Percentiles rank a stretch among this genome's conserved stretches.
phyloP scores from a whole-genome alignment of 371 early-diverging fungal genomes.

The Mortierella sp. region DNA sequence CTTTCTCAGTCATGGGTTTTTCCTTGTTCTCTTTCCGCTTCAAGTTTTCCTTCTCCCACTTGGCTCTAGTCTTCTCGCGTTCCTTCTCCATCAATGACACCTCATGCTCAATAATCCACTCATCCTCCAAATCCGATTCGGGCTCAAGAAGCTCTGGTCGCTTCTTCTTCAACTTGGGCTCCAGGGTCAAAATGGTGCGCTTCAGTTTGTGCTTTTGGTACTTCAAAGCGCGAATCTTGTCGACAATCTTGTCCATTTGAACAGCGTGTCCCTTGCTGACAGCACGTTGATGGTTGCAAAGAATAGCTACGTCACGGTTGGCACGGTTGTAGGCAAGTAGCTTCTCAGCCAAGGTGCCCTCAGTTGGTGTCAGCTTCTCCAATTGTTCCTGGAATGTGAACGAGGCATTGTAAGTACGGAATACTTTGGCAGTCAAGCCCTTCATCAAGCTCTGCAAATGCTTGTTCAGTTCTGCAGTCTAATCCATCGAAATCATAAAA shows the following conservation, averaged over 20 bases:
- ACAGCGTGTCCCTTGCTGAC: slow-evolving; percentile 84
- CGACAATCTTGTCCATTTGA: slow-evolving; percentile 82
- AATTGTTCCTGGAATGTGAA: slow-evolving; percentile 93
- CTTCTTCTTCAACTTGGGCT: slow-evolving; percentile 82
- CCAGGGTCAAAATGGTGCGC: slow-evolving; percentile 71
- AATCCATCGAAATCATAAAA: slow-evolving; percentile 12
- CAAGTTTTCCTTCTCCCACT: slow-evolving; percentile 80
- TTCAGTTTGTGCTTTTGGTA: slow-evolving; percentile 83
- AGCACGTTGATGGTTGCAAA: slow-evolving; percentile 97
- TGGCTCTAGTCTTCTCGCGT: slow-evolving; percentile 65
- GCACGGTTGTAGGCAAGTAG: slow-evolving; percentile 95
- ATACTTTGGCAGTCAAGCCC: slow-evolving; percentile 97
- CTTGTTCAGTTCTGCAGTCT: slow-evolving; percentile 86
- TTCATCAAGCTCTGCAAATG: slow-evolving; percentile 86
- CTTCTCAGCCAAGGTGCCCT: slow-evolving; percentile 86
- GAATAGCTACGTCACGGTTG: slow-evolving; percentile 95
- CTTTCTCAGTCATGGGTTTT: slow-evolving; percentile 59
- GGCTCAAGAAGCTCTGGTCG: slow-evolving; percentile 67
- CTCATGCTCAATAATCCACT: slow-evolving; percentile 77
- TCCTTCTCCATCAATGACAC: slow-evolving; percentile 65
- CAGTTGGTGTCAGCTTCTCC: slow-evolving; percentile 66
- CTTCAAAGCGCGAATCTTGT: slow-evolving; percentile 86
- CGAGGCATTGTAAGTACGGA: slow-evolving; percentile 98
- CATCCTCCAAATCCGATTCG: slow-evolving; percentile 86
- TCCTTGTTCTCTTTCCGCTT: slow-evolving; percentile 70